phyloP scores from a whole-genome alignment of 2,329 filamentous ascomycete genomes.

The Coniosporium tulheliwenetii region DNA sequence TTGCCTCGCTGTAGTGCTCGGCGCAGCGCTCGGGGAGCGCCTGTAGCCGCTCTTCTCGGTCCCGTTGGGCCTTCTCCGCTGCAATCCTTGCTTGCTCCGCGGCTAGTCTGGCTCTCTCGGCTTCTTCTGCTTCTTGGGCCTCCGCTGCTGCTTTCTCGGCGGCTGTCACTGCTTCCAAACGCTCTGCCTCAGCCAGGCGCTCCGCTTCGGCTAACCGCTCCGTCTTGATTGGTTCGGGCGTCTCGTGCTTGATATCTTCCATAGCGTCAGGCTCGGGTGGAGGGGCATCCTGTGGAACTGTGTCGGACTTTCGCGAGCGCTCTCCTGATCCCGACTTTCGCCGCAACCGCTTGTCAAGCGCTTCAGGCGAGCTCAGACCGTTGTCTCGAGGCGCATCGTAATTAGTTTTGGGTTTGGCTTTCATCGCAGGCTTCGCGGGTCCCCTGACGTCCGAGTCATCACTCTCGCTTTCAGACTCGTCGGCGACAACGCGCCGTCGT shows the following conservation, averaged over 20 bases:
- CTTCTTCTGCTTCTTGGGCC: neutral
- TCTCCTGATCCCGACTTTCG: too few relatives aligned
- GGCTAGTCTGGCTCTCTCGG: neutral
- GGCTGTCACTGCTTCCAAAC: too few relatives aligned
- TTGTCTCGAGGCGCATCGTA: too few relatives aligned
- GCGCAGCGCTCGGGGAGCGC: neutral
- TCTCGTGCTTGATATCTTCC: neutral
- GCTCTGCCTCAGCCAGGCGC: neutral
- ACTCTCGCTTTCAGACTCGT: neutral
- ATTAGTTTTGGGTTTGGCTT: too few relatives aligned
- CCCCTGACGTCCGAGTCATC: neutral
- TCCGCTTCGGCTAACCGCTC: neutral
- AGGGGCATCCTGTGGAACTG: too few relatives aligned
- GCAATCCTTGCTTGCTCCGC: neutral
- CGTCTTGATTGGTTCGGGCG: neutral
- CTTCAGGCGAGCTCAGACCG: too few relatives aligned
- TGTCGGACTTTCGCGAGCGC: too few relatives aligned
- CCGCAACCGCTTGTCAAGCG: too few relatives aligned
- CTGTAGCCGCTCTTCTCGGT: neutral
- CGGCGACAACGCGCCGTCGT: neutral
- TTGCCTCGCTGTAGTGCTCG: constrained; percentile 8
- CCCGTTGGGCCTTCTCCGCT: neutral
- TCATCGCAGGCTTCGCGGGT: neutral
- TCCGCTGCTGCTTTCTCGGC: too few relatives aligned
- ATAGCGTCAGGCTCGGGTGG: too few relatives aligned